Conservation (phyloP, 2,329 filamentous ascomycete species). For the Drechslerella dactyloides region DNA sequence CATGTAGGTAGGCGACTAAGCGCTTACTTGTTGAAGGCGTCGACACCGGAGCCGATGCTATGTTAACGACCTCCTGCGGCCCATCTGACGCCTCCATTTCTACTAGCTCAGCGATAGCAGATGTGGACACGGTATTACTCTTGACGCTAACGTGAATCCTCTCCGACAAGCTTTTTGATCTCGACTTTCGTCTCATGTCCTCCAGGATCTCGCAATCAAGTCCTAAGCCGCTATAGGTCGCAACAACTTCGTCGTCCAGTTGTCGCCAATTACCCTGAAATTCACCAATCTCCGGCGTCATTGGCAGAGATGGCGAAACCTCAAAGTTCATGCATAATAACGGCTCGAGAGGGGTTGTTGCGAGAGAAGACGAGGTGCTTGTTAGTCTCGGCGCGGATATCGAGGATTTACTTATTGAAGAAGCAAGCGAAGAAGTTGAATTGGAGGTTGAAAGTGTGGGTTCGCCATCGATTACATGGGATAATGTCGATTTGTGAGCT, state of each 20-base stretch:
- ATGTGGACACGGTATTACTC: conserved; percentile 21
- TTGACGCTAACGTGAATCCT: conserved; percentile 27
- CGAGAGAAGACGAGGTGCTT: conserved; percentile 40
- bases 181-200: conserved; percentile 40
- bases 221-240: conserved; percentile 43
- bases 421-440: conserved; percentile 43
- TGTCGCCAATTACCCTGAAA: conserved; percentile 50
- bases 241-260: conserved; percentile 44
- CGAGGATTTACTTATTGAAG: conserved; percentile 42
- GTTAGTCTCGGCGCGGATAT: conserved; percentile 45
- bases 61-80: conserved; percentile 3
- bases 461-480: conserved; percentile 42
- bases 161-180: conserved; percentile 46
- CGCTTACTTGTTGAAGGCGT: conserved; percentile 18
- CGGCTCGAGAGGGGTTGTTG: conserved; percentile 42
- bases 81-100: conserved; percentile 18
- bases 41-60: background rate
- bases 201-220: conserved; percentile 50
- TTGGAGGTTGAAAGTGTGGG: conserved; percentile 44
- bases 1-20: background rate
- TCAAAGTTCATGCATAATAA: conserved; percentile 45
- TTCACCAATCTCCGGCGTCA: conserved; percentile 49
- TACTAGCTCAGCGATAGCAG: conserved; percentile 38
- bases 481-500: conserved; percentile 43
- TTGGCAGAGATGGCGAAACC: conserved; percentile 37